Percentiles rank a stretch among this genome's conserved stretches.
Conservation (phyloP, 73 alveolate species). For the Stentor roeselii region DNA sequence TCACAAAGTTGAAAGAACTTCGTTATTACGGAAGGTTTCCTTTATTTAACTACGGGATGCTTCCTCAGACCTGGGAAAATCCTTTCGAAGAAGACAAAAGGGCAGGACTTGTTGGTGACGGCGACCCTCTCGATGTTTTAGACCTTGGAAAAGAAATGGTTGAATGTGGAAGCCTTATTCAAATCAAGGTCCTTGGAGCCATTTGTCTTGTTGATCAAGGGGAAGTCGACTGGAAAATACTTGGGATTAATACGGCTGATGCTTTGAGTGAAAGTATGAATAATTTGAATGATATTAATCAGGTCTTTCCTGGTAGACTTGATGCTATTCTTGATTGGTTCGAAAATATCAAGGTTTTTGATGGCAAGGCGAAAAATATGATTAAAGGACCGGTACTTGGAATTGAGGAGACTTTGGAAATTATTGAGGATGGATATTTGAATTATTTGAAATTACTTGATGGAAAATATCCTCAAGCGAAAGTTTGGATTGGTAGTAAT, state of each 20-base stretch:
- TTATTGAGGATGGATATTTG: conserved; percentile 40
- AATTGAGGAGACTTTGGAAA: conserved; percentile 28
- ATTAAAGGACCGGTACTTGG: conserved; percentile 59
- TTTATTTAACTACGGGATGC: conserved; percentile 76
- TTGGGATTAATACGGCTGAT: conserved; percentile 52
- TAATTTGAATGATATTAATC: conserved; percentile 39
- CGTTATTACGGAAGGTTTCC: conserved; percentile 74
- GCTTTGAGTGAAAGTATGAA: conserved; percentile 36
- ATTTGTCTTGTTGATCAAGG: conserved; percentile 85
- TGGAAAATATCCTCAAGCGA: not conserved
- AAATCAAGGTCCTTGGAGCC: conserved; percentile 74
- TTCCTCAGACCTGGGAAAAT: conserved; percentile 91
- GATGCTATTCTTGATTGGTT: conserved; percentile 65
- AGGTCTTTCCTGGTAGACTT: conserved; percentile 39
- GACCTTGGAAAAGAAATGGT: conserved; percentile 50
- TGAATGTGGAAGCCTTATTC: conserved; percentile 43
- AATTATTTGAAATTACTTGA: conserved; percentile 33
- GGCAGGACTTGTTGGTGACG: conserved; percentile 65
- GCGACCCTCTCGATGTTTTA: conserved; percentile 81
- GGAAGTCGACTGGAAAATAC: conserved; percentile 85
- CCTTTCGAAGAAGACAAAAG: conserved; percentile 31
- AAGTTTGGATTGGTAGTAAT: not conserved
- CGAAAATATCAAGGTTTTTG: conserved; percentile 67
- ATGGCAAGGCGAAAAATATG: conserved; percentile 75
- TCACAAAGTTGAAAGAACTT: conserved; percentile 58